These are phyloP conservation scores for Monilinia fructicola DNA, from an alignment of 2,329 filamentous ascomycete species.

Conservation along the genomic window DNA sequence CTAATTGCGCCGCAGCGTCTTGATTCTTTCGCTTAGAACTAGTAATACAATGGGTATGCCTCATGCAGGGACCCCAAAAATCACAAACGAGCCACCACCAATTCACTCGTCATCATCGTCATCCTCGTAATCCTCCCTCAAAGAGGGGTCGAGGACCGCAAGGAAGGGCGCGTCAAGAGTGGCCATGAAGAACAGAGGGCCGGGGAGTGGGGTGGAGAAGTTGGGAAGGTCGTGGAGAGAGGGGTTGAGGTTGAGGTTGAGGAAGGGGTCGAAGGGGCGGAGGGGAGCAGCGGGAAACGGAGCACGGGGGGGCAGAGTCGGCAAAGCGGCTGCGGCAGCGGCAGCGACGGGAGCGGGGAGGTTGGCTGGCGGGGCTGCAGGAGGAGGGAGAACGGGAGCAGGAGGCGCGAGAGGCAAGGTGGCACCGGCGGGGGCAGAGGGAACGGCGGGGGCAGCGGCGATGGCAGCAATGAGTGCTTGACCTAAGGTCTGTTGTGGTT, in stretches of 20 bases:
- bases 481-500: not conserved
- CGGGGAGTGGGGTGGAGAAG: not conserved
- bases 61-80: not conserved
- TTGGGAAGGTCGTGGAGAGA: not conserved
- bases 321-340: no score
- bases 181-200: not conserved
- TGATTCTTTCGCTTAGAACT: not conserved
- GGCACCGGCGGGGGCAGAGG: no score
- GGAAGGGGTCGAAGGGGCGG: not conserved
- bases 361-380: no score
- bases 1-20: not conserved
- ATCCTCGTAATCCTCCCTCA: not conserved
- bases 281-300: not conserved
- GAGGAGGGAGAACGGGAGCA: no score
- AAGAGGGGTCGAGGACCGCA: not conserved
- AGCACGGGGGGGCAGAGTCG: no score
- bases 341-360: no score
- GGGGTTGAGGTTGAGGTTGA: not conserved
- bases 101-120: not conserved
- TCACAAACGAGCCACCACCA: no score
- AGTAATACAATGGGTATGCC: not conserved
- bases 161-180: not conserved
- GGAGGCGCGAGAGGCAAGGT: no score
- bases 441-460: no score
- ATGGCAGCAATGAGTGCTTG: not conserved